Base-by-base conservation (phyloP, 2,329 filamentous ascomycete species). In the Hypoxylon sp. region DNA sequence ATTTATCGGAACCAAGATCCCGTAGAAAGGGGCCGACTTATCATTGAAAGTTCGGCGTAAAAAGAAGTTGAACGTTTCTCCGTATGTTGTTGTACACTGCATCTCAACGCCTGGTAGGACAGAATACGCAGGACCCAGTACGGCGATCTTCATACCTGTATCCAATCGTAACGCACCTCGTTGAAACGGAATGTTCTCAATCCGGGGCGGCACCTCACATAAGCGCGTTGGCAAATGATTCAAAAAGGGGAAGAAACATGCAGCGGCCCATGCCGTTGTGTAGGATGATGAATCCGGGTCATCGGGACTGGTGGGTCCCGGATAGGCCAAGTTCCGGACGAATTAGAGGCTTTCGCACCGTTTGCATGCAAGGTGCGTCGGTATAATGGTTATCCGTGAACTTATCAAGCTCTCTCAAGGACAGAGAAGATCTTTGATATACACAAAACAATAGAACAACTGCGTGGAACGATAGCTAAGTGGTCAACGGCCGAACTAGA, bases 151-250 rank as follows among this genome's bases (percentile, higher is more conserved):
- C 41, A 48, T 28, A 13, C 23, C 2, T 43, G 23, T 6, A 49
- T 21, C 67, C 60, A 69, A 67, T 67, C 52, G 51, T 4, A 30
- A 7, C 4, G 21, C 9, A 17, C 34, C 23, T 19, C 4, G 11
- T 51, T 61, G 57, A 67, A 69, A 69, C 60, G 67, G 67, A 69
- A 67, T 28, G 41, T 23, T 32, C 43, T 45, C 32, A 55, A 63
- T 62, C 67, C 67, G 67, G 52, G 21, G 30, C 58, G 55, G 60
- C 43, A 41, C 30, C 50, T 45, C 56, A 23, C 65, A 60, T 60
- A 46, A 52, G 55, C 50, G 60, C 52, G 21, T 41, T 61, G 38
- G 21, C 30, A 28, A 32, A 25, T 25, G 34, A 51, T 17, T 34
- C 23, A 43, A 51, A 51, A 46, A 30, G 53, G 38, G 21, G 32